phyloP scores from a whole-genome alignment of 257 asterid genomes.

The Penstemon eatonii region DNA sequence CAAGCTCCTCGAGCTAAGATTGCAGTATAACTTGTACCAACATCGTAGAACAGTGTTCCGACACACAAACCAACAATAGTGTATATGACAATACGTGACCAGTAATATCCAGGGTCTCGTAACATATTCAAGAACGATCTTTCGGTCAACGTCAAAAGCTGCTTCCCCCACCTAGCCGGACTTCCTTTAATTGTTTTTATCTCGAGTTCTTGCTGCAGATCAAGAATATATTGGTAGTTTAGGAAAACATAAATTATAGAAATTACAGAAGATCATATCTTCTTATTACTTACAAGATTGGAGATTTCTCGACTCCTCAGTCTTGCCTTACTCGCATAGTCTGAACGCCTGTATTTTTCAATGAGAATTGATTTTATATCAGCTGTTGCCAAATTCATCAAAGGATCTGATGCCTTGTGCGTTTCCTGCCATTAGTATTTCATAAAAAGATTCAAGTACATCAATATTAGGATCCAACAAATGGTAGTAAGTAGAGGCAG shows the following conservation, averaged over 20 bases:
- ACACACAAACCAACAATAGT: constrained; percentile 67
- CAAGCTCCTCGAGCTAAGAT: constrained; percentile 94
- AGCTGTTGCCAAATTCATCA: constrained; percentile 71
- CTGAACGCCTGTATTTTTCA: constrained; percentile 64
- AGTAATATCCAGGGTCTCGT: constrained; percentile 82
- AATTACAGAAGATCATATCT: not conserved
- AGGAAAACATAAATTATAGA: too few species aligned
- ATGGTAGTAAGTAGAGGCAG: not conserved
- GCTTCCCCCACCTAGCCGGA: constrained; percentile 88
- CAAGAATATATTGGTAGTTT: not conserved
- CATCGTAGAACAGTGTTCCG: constrained; percentile 86
- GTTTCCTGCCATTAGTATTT: constrained; percentile 45
- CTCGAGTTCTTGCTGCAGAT: constrained; percentile 67
- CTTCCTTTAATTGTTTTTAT: constrained; percentile 65
- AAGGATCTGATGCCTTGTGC: constrained; percentile 53
- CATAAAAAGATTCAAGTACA: not conserved
- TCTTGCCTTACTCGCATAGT: constrained; percentile 50
- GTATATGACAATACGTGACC: constrained; percentile 78
- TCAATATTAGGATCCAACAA: not conserved
- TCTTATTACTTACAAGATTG: constrained; percentile 42
- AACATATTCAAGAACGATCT: constrained; percentile 81
- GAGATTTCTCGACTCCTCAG: constrained; percentile 53
- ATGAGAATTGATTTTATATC: constrained; percentile 69
- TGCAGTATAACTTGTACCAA: constrained; percentile 83
- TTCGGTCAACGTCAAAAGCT: constrained; percentile 63